Base-by-base conservation (phyloP, 352 stramenopile species). In the Pythium volutum region DNA sequence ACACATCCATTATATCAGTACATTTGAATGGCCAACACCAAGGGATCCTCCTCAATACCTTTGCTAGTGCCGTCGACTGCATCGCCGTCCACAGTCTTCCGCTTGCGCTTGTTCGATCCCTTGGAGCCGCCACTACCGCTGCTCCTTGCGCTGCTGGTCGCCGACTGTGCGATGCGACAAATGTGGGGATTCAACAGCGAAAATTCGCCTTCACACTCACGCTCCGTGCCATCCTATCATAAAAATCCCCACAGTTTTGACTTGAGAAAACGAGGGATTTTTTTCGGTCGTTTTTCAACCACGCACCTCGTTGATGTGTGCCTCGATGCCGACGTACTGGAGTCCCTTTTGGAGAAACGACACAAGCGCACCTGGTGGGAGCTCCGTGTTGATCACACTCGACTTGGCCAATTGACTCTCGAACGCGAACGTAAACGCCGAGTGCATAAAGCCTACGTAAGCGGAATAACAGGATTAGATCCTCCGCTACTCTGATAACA, bases 291-390 rank as follows among this genome's bases (percentile, higher is more conserved):
- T 36, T 15, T 31, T n/a, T 20, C 41, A 6, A 27, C 38, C 6
- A 61, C 65, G 20, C 46, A 92, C 84, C 75, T 95, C 87, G 60
- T 95, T 95, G 50, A 95, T 88, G 59, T 95, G 87, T 56, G 87
- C 87, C 62, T 97, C 89, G 49, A 97, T 95, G 45, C 91, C 87
- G 43, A 96, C 82, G 67, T 98, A 98, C 69, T 97, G 93, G 38
- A 99, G 76, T 3, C 97, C 97, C 73, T 99, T 99, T 75, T 99
- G 97, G 42, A 99, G 66, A 74, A 99, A 99, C 15, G 93, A 97
- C 43, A 99, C 95, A 23, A 99, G 82, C 52, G 97, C 97, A 15
- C 97, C 97, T 0, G 97, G 96, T 26, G 97, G 96, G 39, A 99
- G 77, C 61, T 98, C 82, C 38, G 89, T 90, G 62, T 95, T 92